Evolutionary conservation across 1,284 basidiomycete genomes (phyloP), one percentile per base, ranked within the genome.

Genomic region (Gomphus bonarii): DNA sequence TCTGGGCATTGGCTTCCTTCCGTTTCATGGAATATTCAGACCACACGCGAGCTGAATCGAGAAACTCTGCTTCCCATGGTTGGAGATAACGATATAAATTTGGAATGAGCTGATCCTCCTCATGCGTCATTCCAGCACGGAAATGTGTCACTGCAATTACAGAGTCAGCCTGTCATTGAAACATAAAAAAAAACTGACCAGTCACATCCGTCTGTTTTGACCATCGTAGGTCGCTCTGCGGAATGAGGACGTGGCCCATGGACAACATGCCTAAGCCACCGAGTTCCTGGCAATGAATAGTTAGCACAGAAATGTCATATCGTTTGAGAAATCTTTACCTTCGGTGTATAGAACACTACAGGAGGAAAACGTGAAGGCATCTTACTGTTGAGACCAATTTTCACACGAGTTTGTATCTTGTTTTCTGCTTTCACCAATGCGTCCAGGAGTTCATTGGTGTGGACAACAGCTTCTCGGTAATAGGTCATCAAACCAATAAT

Each of bases 361-460:
- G 91, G 93, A 49, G 95, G 95, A 81, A 97, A 99, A 79, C 95
- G 91, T 7, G 92, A 95, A 42, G 97, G 97, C 97, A 99, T 98
- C 77, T 98, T 98, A 71, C 88, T 91, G 80, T 97, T 98, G 67
- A 98, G 71, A 40, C 95, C 95, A 63, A 99, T 97, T 81, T 99
- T 99, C 69, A 99, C 95, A 72, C 97, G 91, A 6, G 97, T 99
- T 73, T 99, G 94, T 57, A 97, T 94, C 78, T 97, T 97, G 80
- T 95, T 97, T 75, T 97, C 94, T 3, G 92, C 91, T 73, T 97
- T 98, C 67, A 97, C 94, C 44, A 97, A 77, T 0, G 91, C 81
- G 67, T 97, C 94, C 54, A 97, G 80, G 28, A 99, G 79, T 72
- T 98, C 95, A 66, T 94, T 93, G 35, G 97, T 99, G 69, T 97